phyloP scores from a whole-genome alignment of 164 flowering plant species.

The Vitis rupestris region DNA sequence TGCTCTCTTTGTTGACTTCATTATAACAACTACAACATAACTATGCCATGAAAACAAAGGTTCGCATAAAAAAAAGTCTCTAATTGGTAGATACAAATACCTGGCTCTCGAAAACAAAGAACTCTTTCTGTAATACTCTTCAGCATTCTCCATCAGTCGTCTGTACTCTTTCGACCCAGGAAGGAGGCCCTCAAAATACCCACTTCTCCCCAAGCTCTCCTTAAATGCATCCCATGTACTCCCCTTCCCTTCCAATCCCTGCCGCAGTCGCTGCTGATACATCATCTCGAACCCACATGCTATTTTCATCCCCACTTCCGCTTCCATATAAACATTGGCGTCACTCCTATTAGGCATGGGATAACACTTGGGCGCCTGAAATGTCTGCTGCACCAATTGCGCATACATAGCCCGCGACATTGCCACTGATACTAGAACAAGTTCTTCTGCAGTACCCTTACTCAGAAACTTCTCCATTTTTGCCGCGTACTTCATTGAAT shows the following conservation, averaged over 20 bases:
- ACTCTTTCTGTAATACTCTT: constrained; percentile 65
- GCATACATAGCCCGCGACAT: constrained; percentile 96
- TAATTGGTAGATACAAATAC: constrained; percentile 28
- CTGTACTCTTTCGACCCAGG: constrained; percentile 86
- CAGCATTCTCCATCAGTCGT: constrained; percentile 73
- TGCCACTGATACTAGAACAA: constrained; percentile 54
- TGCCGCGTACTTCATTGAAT: constrained; percentile 82
- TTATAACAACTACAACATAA: neutral
- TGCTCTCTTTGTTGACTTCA: too few species aligned
- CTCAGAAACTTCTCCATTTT: constrained; percentile 76
- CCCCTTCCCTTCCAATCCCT: constrained; percentile 71
- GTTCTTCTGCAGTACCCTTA: constrained; percentile 55
- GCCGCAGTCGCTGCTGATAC: constrained; percentile 63
- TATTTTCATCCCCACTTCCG: constrained; percentile 94
- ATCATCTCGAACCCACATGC: constrained; percentile 97
- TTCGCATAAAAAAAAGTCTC: neutral
- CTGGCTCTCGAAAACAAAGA: constrained; percentile 56
- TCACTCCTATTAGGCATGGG: constrained; percentile 63
- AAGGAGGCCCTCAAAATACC: constrained; percentile 74
- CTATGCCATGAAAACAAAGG: neutral
- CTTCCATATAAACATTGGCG: constrained; percentile 49
- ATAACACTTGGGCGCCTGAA: constrained; percentile 84
- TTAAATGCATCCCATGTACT: constrained; percentile 68
- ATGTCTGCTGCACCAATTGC: constrained; percentile 79
- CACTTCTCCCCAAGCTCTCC: constrained; percentile 73